Evolutionary conservation across 495 filamentous ascomycete genomes (phyloP), one percentile per base, ranked within the genome.

Genomic region (Penicillium canariense): DNA sequence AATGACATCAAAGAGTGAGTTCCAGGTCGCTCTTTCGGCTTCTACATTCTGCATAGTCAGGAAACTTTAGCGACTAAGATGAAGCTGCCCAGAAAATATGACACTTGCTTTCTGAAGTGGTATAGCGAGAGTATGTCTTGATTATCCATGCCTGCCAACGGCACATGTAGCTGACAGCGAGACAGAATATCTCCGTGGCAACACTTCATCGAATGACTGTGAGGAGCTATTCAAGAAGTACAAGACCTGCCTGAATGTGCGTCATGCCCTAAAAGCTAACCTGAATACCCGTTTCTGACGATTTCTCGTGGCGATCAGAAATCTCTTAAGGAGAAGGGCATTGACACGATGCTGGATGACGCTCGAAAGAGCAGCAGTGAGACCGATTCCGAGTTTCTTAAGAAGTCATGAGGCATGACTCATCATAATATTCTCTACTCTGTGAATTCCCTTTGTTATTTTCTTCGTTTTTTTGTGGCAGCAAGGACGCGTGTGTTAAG

Each of bases 21-120:
- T 27, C 25, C 11, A 38, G 10, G 25, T 36, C n/a, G 12, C 31
- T 53, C 38, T 43, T 25, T 30, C 28, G n/a, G 43, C 17, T 50
- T 58, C 35, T 18, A 54, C 34, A 53, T 47, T 14, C 27, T 14
- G 34, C 8, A 12, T 42, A 18, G 22, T 17, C 17, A 15, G 14
- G 12, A 11, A 44, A 42, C 22, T 14, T 27, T 7, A n/a, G 30
- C 28, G 48, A 56, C 63, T 73, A 54, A 76, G 32, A 26, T 45
- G 2, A 11, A 34, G 7, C 9, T 35, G 46, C 27, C 8, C 52
- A 90, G 88, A 59, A 88, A 84, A 65, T 96, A 96, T 68, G 91
- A 96, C 65, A 89, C 84, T 42, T 96, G 91, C 71, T 96, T 96
- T 61, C 71, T 96, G 36, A 95, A 93, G 68, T 96, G 91, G 91